Evolutionary conservation across 331 rosid genomes (phyloP).

Genomic region (Pyracantha coccinea): DNA sequence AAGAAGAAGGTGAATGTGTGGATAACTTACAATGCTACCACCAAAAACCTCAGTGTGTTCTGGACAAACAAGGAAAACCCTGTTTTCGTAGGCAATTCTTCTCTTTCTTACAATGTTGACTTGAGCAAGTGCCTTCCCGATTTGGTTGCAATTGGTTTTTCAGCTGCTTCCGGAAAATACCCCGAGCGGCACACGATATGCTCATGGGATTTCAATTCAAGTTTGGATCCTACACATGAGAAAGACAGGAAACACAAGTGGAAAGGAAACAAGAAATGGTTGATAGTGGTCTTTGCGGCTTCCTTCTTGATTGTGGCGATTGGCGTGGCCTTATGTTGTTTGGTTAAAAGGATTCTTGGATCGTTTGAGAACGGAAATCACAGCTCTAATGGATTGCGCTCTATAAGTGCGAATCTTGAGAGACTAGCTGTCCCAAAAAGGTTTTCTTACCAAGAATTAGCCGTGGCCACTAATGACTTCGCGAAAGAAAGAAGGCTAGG

Average conservation of each 20-base stretch:
- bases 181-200: background rate
- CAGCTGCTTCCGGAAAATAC: slow-evolving; percentile 12
- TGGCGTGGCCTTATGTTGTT: background rate
- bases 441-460: background rate
- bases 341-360: background rate
- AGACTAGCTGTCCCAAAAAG: background rate
- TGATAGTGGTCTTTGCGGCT: background rate
- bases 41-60: slow-evolving; percentile 15
- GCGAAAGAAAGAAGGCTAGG: background rate
- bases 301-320: background rate
- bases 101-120: slow-evolving; percentile 21
- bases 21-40: slow-evolving; percentile 14
- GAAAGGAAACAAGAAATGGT: background rate
- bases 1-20: background rate
- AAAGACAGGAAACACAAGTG: background rate
- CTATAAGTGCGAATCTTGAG: background rate
- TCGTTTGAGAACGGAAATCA: too few relatives aligned
- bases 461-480: background rate
- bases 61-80: background rate
- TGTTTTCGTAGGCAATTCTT: too few relatives aligned
- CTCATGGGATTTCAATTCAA: background rate
- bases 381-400: too few relatives aligned
- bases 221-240: background rate
- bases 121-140: slow-evolving; percentile 18
- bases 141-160: slow-evolving; percentile 26